These are phyloP conservation scores for Rhodotorula toruloides DNA, from an alignment of 768 basidiomycete genomes.

Conservation along the genomic window DNA sequence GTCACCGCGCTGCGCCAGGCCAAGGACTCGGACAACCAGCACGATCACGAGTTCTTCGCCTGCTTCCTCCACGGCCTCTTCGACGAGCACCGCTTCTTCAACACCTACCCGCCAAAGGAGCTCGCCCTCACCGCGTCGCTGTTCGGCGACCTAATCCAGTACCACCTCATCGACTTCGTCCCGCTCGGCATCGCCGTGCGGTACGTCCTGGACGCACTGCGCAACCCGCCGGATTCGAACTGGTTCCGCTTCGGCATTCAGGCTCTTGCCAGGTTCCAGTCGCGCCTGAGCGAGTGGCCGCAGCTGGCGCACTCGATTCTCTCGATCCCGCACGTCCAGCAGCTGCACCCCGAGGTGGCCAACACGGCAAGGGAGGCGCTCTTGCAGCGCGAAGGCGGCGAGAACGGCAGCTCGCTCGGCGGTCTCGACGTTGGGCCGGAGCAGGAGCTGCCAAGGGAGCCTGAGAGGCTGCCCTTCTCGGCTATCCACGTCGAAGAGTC, in stretches of 20 bases:
- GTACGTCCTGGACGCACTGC: constrained; percentile 89
- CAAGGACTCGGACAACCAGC: constrained; percentile 72
- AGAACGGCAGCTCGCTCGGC: constrained; percentile 43
- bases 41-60: constrained; percentile 95
- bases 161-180: constrained; percentile 84
- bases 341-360: constrained; percentile 67
- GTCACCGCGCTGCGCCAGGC: constrained; percentile 77
- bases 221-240: constrained; percentile 82
- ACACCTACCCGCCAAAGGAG: constrained; percentile 87
- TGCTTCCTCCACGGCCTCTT: constrained; percentile 99
- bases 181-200: constrained; percentile 94
- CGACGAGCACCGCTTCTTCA: constrained; percentile 99
- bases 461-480: constrained; percentile 59
- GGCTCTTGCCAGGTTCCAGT: constrained; percentile 81
- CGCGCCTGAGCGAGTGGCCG: constrained; percentile 82
- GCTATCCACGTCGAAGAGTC: constrained; percentile 69
- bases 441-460: constrained; percentile 46
- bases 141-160: constrained; percentile 92
- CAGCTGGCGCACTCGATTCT: constrained; percentile 83
- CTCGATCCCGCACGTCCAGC: constrained; percentile 76
- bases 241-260: constrained; percentile 92
- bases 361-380: constrained; percentile 39
- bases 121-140: constrained; percentile 91
- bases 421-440: constrained; percentile 31
- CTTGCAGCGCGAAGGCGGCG: constrained; percentile 30